Conservation (phyloP, 1,284 basidiomycete species). For the Papiliotrema nemorosa region DNA sequence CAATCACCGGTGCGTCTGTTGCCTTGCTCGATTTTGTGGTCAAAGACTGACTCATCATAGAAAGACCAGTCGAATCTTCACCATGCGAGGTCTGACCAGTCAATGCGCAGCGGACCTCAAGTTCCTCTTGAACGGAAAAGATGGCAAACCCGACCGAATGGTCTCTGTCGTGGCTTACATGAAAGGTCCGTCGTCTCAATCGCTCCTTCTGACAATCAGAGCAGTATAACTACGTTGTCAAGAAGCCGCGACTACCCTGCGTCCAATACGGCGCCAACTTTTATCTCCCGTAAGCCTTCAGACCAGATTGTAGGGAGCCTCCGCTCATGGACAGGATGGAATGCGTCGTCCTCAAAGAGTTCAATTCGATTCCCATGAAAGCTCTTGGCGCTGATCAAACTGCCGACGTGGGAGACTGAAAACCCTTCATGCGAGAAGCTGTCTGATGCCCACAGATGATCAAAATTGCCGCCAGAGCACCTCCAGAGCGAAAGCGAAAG, state of each 20-base stretch:
- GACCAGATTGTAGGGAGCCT: not conserved
- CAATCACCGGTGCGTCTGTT: constrained; percentile 28
- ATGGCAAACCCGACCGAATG: constrained; percentile 34
- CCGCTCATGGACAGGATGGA: constrained; percentile 32
- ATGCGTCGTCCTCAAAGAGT: constrained; percentile 39
- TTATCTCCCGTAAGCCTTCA: constrained; percentile 43
- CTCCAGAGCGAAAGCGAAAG: constrained; percentile 33
- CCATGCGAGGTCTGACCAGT: constrained; percentile 33
- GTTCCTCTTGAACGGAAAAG: constrained; percentile 36
- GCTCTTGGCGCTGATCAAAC: constrained; percentile 37
- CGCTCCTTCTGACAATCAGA: constrained; percentile 5
- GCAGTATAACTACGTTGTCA: constrained; percentile 39
- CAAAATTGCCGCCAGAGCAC: constrained; percentile 46
- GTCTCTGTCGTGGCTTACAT: constrained; percentile 44
- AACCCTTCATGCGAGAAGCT: not conserved
- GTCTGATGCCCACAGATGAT: constrained; percentile 37
- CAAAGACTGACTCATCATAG: constrained; percentile 14
- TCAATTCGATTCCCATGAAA: constrained; percentile 40
- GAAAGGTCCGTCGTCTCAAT: constrained; percentile 14
- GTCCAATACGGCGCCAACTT: constrained; percentile 44
- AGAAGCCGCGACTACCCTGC: constrained; percentile 43
- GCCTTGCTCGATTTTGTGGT: not conserved
- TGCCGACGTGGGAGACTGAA: constrained; percentile 27
- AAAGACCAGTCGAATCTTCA: constrained; percentile 29
- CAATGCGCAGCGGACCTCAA: constrained; percentile 34